A percentile compares a stretch with the other conserved stretches of the same genome.
These are phyloP conservation scores for Silene vulgaris DNA, from an alignment of 179 eudicot species.

Conservation along the genomic window DNA sequence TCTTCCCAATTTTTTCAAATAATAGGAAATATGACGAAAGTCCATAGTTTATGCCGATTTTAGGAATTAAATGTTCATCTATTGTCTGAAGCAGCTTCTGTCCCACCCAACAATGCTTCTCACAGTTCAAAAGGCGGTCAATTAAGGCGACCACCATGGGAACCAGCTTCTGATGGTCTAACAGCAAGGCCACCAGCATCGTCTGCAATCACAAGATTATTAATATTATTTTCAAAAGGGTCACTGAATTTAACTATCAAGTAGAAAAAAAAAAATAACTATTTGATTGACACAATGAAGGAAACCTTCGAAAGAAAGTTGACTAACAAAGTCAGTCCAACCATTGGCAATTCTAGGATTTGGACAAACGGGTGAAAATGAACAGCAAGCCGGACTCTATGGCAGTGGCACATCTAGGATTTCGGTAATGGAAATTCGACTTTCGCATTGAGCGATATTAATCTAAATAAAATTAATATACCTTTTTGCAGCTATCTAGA, in stretches of 20 bases:
- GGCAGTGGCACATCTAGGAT: no score
- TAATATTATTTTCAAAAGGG: background rate
- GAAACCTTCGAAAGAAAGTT: background rate
- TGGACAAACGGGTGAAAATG: no score
- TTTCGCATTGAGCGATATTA: no score
- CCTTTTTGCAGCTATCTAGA: no score
- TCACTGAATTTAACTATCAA: background rate
- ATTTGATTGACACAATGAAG: background rate
- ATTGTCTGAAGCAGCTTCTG: conserved; percentile 73
- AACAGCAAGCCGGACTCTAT: no score
- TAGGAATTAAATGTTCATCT: conserved; percentile 65
- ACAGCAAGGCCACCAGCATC: conserved; percentile 54
- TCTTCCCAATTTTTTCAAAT: conserved; percentile 72
- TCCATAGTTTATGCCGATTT: conserved; percentile 50
- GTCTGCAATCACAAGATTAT: conserved; percentile 40
- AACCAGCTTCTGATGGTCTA: conserved; percentile 66
- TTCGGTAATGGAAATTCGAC: no score
- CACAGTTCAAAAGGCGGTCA: conserved; percentile 66
- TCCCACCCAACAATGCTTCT: conserved; percentile 72
- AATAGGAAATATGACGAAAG: conserved; percentile 65
- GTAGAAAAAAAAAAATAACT: background rate
- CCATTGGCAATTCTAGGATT: no score
- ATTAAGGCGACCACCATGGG: conserved; percentile 57
- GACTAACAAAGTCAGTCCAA: no score
- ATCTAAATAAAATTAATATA: no score